Evolutionary conservation across 805 yeast species (phyloP).

Genomic region (Saturnispora quitensis): DNA sequence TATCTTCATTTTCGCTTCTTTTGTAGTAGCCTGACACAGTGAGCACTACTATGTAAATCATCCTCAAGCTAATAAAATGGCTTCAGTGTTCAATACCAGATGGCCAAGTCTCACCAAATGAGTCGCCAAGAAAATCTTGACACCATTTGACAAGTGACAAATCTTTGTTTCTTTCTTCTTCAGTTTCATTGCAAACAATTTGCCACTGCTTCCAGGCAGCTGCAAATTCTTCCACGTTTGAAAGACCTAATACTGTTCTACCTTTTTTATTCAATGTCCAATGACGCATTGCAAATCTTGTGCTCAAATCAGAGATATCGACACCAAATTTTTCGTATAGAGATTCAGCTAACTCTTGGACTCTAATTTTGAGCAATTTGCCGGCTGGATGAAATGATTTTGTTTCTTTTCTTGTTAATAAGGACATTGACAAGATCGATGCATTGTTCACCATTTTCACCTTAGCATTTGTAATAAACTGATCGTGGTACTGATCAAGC

Average conservation of each 20-base stretch:
- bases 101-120: conserved; percentile 59
- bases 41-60: not conserved
- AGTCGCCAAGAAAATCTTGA: conserved; percentile 38
- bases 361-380: conserved; percentile 43
- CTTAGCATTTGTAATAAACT: conserved; percentile 44
- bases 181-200: conserved; percentile 30
- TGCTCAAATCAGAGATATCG: conserved; percentile 76
- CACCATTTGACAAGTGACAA: conserved; percentile 34
- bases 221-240: conserved; percentile 52
- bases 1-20: not conserved
- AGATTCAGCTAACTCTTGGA: conserved; percentile 34
- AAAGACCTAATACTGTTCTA: conserved; percentile 71
- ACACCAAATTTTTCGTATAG: conserved; percentile 32
- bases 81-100: conserved; percentile 21
- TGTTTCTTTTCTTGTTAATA: conserved; percentile 59
- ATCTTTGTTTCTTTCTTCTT: conserved; percentile 32
- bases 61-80: not conserved
- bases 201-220: conserved; percentile 53
- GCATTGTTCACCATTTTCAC: conserved; percentile 63
- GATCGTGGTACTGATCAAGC: conserved; percentile 38
- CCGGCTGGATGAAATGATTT: conserved; percentile 78
- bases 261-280: conserved; percentile 43
- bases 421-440: conserved; percentile 81
- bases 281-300: conserved; percentile 58
- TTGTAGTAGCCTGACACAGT: not conserved